A percentile compares a stretch with the other conserved stretches of the same genome.
phyloP scores from a whole-genome alignment of 2,329 filamentous ascomycete genomes.

The Paraconiothyrium brasiliense region DNA sequence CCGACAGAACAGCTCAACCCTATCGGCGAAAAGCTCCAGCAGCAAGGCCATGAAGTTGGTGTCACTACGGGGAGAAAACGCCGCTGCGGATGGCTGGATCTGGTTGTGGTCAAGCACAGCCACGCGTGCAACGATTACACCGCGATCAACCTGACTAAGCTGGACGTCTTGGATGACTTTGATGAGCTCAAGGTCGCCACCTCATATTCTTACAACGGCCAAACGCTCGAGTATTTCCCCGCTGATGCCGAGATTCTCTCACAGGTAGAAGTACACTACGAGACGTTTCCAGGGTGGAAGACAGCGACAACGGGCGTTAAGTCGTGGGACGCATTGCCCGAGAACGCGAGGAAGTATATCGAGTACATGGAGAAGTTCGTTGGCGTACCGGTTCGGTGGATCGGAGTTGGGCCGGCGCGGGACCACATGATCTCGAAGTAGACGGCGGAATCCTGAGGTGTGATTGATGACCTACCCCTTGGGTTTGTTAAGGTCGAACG shows the following conservation, averaged over 20 bases:
- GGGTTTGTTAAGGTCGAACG: background rate
- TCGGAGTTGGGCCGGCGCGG: slow-evolving; percentile 72
- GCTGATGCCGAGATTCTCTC: slow-evolving; percentile 68
- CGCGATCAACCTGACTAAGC: slow-evolving; percentile 70
- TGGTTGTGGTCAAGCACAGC: slow-evolving; percentile 75
- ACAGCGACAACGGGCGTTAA: slow-evolving; percentile 68
- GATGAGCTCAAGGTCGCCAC: slow-evolving; percentile 77
- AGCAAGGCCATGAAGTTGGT: slow-evolving; percentile 65
- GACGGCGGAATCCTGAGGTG: background rate
- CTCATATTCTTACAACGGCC: slow-evolving; percentile 70
- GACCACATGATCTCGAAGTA: slow-evolving; percentile 70
- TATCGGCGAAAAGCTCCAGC: slow-evolving; percentile 65
- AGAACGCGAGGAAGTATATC: slow-evolving; percentile 71
- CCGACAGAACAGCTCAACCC: slow-evolving; percentile 71
- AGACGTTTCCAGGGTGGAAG: slow-evolving; percentile 76
- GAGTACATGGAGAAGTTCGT: slow-evolving; percentile 73
- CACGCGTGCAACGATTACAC: slow-evolving; percentile 73
- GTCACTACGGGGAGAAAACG: slow-evolving; percentile 68
- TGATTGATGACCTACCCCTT: background rate
- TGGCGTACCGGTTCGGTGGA: slow-evolving; percentile 70
- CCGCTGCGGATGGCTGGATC: slow-evolving; percentile 72
- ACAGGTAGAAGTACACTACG: slow-evolving; percentile 71
- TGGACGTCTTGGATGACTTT: slow-evolving; percentile 79
- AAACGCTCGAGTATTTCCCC: slow-evolving; percentile 70
- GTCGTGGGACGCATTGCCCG: slow-evolving; percentile 70